Base-by-base conservation (phyloP, 1,139 yeast species). In the Yamadazyma siamensis region DNA sequence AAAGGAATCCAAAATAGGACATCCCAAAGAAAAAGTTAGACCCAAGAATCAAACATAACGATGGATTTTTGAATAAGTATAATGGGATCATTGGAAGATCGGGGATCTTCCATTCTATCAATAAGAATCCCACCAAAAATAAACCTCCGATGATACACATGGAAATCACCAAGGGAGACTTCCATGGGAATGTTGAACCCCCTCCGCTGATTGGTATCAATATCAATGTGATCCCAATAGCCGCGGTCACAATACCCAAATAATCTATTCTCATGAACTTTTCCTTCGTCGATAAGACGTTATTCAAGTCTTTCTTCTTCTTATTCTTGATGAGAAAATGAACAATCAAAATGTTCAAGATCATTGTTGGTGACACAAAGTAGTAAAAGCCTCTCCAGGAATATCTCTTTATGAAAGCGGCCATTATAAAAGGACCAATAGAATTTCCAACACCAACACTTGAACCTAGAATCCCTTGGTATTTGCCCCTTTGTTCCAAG, bases 61-160 rank as follows among this genome's bases (percentile, higher is more conserved):
- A 59, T 3, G 59, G 52, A 27, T 47, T 51, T 31, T 54, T 64
- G 25, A 47, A 43, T 22, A 74, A 47, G 21, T 62, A 45, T 26
- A 75, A 50, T n/a, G 80, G 80, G 22, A 77, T 57, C 72, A 76
- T 71, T 7, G 83, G 82, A 13, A 76, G 50, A 32, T 49, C 58
- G 0, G 81, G 69, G 3, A 69, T 28, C 38, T 64, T 73, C 59
- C 68, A 59, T 45, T 77, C 81, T n/a, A 69, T 54, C 5, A 70
- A 23, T 2, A 75, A 28, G 36, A 77, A 77, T 0, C 44, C 48
- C 1, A 60, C 27, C 18, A 74, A 50, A 16, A 63, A 57, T 0
- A 56, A 35, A 1, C 71, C 74, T 5, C 81, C 80, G 13, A 75
- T 48, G 2, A 56, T 42, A 34, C 74, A 64, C 59, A 76, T 54